Base-by-base conservation (phyloP, 768 basidiomycete species). In the Hysterangium stoloniferum region DNA sequence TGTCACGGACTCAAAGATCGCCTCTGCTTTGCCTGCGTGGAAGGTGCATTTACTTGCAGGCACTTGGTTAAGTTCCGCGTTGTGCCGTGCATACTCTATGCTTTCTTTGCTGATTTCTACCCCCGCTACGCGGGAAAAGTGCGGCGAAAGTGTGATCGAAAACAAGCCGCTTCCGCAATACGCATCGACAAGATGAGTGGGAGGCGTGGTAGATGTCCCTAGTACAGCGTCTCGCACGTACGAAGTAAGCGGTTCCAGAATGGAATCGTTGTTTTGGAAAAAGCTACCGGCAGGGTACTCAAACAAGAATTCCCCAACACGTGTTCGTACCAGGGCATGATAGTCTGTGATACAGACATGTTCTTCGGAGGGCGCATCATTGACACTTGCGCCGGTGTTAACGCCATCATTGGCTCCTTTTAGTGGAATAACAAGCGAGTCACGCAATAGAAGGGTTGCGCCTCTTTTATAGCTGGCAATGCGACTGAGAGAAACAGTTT, bases 251-350 rank as follows among this genome's bases (percentile, higher is more conserved):
- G 89, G 82, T 5, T 81, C 73, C 25, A 98, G 78, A 33, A 95
- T 86, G 6, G 88, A 81, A 62, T 95, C 94, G 76, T 99, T 99
- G 72, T 97, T 97, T 62, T 99, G 95, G 77, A 98, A 98, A 74
- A 98, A 99, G 4, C 89, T 86, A 41, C 86, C 82, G 5, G 84
- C 88, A 19, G 73, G 77, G 66, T 89, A 94, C 62, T 93, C 84
- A 68, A 98, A 96, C 38, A 84, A 65, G 62, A 73, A 79, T 54
- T 77, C 68, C 7, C 90, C 93, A 22, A 98, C 88, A 41, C 77
- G 76, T 66, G 96, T 94, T 48, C 91, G 85, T 1, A 95, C 80
- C 8, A 73, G 79, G 11, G 72, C 79, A 53, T 84, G 84, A 62
- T 91, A 89, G 62, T 91, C 76, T 0, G 90, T 86, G 51, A 96